phyloP scores from a whole-genome alignment of 208 protist species.

The Naegleria lovaniensis region DNA sequence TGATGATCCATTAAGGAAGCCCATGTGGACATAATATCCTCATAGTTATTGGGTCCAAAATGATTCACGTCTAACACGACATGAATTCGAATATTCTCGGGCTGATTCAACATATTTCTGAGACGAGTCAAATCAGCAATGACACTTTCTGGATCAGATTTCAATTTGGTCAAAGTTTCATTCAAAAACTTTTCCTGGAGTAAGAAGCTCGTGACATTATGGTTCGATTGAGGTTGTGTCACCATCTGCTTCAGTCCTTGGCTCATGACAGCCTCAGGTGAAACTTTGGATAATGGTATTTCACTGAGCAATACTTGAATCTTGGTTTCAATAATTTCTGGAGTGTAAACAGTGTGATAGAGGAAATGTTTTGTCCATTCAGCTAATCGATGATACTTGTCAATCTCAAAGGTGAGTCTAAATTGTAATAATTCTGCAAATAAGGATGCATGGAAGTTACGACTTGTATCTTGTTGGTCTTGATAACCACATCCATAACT shows the following conservation, averaged over 20 bases:
- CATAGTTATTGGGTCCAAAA: not conserved
- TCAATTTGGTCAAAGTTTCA: not conserved
- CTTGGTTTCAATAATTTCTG: not conserved
- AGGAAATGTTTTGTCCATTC: not conserved
- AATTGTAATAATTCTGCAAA: no score
- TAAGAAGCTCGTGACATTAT: not conserved
- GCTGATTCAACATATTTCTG: not conserved
- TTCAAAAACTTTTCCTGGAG: not conserved
- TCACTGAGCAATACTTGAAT: not conserved
- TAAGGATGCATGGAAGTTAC: not conserved
- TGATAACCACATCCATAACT: not conserved
- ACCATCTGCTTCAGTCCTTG: not conserved
- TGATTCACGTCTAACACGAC: not conserved
- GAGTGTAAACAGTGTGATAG: not conserved
- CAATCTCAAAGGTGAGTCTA: no score
- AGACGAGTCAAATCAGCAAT: not conserved
- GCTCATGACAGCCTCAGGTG: not conserved
- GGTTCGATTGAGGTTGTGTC: not conserved
- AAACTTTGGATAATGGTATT: not conserved
- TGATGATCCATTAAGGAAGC: not conserved
- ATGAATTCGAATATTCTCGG: not conserved
- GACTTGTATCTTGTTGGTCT: not conserved
- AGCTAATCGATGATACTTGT: not conserved
- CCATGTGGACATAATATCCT: not conserved
- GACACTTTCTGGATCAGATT: not conserved